Evolutionary conservation across 495 filamentous ascomycete species (phyloP).

Genomic region (Baudoinia panamericana): DNA sequence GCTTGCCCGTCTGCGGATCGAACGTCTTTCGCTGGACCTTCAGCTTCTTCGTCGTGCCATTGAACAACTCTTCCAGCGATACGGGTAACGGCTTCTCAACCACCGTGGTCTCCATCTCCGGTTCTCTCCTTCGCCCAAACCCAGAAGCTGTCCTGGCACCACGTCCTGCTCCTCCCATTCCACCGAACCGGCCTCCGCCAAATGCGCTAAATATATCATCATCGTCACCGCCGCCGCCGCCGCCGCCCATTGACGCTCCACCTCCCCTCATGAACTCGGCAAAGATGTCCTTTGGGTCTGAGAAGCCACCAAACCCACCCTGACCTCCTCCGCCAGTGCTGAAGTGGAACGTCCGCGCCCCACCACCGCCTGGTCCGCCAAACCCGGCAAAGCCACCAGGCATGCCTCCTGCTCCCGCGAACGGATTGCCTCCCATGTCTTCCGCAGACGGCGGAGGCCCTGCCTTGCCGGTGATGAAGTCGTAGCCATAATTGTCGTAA

Average conservation of each 20-base stretch:
- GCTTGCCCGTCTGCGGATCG: constrained; percentile 63
- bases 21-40: constrained; percentile 94
- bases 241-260: constrained; percentile 32
- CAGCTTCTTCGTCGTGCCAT: constrained; percentile 83
- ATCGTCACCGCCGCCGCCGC: constrained; percentile 27
- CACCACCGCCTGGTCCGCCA: constrained; percentile 37
- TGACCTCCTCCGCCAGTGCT: constrained; percentile 43
- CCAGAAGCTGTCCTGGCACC: constrained; percentile 33
- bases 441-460: constrained; percentile 47
- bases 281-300: constrained; percentile 73
- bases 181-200: constrained; percentile 16
- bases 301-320: constrained; percentile 58
- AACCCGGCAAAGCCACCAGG: constrained; percentile 44
- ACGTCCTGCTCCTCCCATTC: constrained; percentile 26
- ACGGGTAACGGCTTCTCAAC: constrained; percentile 73
- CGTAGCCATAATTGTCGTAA: constrained; percentile 90
- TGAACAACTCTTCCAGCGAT: constrained; percentile 75
- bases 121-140: constrained; percentile 36
- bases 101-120: constrained; percentile 65
- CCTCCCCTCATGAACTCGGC: constrained; percentile 58
- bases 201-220: constrained; percentile 30
- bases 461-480: constrained; percentile 73
- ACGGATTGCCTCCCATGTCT: constrained; percentile 32
- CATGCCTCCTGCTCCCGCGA: constrained; percentile 41
- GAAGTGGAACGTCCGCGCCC: constrained; percentile 59